phyloP scores from a whole-genome alignment of 1,284 basidiomycete species.

The Spongispora temasekensis region DNA sequence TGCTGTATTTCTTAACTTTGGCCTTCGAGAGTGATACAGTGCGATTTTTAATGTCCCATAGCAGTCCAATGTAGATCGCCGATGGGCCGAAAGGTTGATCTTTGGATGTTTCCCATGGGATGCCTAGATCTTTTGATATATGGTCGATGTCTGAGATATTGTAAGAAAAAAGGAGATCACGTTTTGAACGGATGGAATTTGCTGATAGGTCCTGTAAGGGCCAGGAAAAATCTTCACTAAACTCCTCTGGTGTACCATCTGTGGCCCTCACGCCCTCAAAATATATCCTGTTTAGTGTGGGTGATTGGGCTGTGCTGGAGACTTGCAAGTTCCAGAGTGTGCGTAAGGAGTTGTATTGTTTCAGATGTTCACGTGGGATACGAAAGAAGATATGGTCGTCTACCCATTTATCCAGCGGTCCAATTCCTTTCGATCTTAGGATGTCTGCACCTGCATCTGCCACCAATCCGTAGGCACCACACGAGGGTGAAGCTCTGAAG shows the following conservation, averaged over 20 bases:
- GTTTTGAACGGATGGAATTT: fast-evolving
- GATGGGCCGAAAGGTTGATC: constrained; percentile 10
- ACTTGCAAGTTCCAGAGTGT: not conserved
- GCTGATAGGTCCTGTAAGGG: not conserved
- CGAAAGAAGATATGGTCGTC: too few species aligned
- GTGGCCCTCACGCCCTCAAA: not conserved
- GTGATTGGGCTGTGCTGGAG: not conserved
- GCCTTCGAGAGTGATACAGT: too few species aligned
- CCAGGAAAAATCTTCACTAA: not conserved
- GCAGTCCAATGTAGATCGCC: constrained; percentile 19
- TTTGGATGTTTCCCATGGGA: constrained; percentile 31
- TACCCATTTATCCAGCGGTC: fast-evolving
- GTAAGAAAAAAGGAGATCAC: not conserved
- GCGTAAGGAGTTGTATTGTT: not conserved
- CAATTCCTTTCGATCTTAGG: not conserved
- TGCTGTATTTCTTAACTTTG: too few species aligned
- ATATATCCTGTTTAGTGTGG: not conserved
- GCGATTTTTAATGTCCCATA: constrained; percentile 14
- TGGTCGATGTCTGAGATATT: not conserved
- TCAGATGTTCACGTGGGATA: too few species aligned
- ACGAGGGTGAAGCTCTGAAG: not conserved
- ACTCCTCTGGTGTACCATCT: not conserved
- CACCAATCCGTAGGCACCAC: not conserved
- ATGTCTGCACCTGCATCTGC: constrained; percentile 2
- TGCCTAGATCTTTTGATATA: constrained; percentile 30